Conservation (phyloP, 306 rosid species). For the Senna siamea region DNA sequence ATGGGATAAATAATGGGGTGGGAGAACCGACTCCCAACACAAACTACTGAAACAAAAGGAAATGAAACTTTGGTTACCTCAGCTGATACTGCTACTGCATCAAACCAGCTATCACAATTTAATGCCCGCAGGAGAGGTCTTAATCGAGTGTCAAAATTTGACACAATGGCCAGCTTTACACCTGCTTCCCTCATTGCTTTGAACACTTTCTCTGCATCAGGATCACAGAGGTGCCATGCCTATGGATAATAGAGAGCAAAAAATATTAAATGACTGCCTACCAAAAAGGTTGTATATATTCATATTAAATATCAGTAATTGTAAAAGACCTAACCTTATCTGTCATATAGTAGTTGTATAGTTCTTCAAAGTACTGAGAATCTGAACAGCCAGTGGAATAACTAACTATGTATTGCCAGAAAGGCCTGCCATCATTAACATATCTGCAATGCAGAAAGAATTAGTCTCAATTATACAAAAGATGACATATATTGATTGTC, state of each 20-base stretch:
- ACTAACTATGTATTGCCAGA: constrained; percentile 96
- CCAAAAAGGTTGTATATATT: neutral
- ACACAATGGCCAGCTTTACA: constrained; percentile 83
- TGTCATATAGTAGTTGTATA: constrained; percentile 80
- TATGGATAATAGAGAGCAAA: constrained; percentile 39
- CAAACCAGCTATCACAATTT: constrained; percentile 91
- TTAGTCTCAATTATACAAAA: constrained; percentile 11
- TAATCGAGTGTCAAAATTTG: constrained; percentile 91
- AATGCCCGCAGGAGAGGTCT: constrained; percentile 80
- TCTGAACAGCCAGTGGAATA: constrained; percentile 92
- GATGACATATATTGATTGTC: constrained; percentile 9
- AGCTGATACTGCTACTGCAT: constrained; percentile 96
- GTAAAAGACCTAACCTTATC: constrained; percentile 64
- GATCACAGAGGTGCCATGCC: constrained; percentile 99
- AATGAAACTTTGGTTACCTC: constrained; percentile 57
- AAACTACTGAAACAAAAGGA: constrained; percentile 27
- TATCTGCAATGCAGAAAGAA: constrained; percentile 63
- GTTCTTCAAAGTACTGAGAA: constrained; percentile 93
- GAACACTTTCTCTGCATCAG: constrained; percentile 76
- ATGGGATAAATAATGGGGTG: neutral
- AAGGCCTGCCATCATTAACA: constrained; percentile 92
- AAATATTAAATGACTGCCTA: constrained; percentile 25
- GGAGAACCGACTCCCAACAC: neutral
- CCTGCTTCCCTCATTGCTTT: constrained; percentile 74
- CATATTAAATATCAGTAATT: neutral